phyloP scores from a whole-genome alignment of 768 basidiomycete genomes.

The Russula dissimulans region DNA sequence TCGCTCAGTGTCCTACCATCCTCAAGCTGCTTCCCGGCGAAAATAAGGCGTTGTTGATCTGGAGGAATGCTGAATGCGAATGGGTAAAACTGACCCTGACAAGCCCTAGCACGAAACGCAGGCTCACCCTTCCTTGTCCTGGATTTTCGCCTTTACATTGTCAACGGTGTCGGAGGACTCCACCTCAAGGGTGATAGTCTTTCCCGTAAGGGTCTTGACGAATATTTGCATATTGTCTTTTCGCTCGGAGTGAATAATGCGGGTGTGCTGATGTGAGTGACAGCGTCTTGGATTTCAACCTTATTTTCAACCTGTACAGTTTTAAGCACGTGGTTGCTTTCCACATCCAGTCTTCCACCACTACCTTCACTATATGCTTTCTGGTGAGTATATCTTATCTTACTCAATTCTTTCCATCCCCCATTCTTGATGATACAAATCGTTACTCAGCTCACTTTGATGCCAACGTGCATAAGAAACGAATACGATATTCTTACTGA shows the following conservation, averaged over 20 bases:
- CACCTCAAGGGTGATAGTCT: slow-evolving; percentile 98
- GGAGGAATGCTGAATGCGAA: slow-evolving; percentile 62
- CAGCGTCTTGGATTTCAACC: neutral
- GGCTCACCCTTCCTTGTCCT: slow-evolving; percentile 68
- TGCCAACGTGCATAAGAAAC: slow-evolving; percentile 43
- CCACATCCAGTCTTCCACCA: too few relatives aligned
- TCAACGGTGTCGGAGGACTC: slow-evolving; percentile 96
- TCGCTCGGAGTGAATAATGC: neutral
- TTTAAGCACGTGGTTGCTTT: slow-evolving; percentile 6
- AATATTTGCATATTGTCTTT: slow-evolving; percentile 43
- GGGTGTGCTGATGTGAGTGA: too few relatives aligned
- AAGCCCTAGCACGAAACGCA: neutral
- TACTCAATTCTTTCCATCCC: neutral
- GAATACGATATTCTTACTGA: slow-evolving; percentile 38
- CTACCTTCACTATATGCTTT: too few relatives aligned
- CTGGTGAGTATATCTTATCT: neutral
- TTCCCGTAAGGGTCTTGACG: slow-evolving; percentile 87
- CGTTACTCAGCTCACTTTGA: slow-evolving; percentile 64
- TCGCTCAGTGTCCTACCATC: slow-evolving; percentile 94
- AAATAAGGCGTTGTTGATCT: slow-evolving; percentile 91
- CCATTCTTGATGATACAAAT: slow-evolving; percentile 24
- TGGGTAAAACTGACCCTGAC: neutral
- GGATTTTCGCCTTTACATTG: slow-evolving; percentile 82
- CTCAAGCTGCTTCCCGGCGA: slow-evolving; percentile 98
- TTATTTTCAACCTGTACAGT: slow-evolving; percentile 15